Conservation (phyloP, 345 rosid species). For the Mangifera indica region DNA sequence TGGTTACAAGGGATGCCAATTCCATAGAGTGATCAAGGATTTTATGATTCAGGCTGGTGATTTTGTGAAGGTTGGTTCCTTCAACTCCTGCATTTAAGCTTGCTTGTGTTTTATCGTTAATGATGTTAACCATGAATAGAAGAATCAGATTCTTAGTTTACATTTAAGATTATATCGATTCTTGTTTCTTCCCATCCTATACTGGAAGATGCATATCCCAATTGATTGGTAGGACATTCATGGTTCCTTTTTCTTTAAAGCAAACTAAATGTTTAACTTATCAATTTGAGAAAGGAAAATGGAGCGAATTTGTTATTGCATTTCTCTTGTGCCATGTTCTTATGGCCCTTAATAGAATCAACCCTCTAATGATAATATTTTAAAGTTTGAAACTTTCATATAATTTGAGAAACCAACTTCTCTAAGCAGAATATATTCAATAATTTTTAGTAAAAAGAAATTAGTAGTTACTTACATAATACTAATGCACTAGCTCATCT, state of each 20-base stretch:
- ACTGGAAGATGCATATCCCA: not conserved
- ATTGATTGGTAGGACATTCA: not conserved
- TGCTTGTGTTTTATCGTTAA: not conserved
- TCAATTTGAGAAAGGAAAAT: not conserved
- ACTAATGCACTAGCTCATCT: no score
- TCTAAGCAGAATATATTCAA: no score
- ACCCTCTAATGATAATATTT: not conserved
- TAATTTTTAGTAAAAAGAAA: no score
- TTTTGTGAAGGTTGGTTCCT: conserved; percentile 64
- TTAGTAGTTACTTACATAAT: no score
- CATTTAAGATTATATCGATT: not conserved
- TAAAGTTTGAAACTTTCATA: not conserved
- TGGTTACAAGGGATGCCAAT: conserved; percentile 90
- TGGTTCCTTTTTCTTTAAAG: not conserved
- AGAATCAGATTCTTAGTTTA: conserved; percentile 1
- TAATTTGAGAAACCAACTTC: no score
- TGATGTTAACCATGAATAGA: not conserved
- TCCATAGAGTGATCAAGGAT: conserved; percentile 93
- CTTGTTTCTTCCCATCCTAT: not conserved
- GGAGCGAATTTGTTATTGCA: not conserved
- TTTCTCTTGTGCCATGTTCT: not conserved
- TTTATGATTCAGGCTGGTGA: conserved; percentile 99
- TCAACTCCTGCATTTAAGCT: not conserved
- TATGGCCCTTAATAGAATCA: not conserved
- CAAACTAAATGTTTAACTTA: not conserved